Evolutionary conservation across 352 stramenopile genomes (phyloP).

Genomic region (Phytopythium delawarense): DNA sequence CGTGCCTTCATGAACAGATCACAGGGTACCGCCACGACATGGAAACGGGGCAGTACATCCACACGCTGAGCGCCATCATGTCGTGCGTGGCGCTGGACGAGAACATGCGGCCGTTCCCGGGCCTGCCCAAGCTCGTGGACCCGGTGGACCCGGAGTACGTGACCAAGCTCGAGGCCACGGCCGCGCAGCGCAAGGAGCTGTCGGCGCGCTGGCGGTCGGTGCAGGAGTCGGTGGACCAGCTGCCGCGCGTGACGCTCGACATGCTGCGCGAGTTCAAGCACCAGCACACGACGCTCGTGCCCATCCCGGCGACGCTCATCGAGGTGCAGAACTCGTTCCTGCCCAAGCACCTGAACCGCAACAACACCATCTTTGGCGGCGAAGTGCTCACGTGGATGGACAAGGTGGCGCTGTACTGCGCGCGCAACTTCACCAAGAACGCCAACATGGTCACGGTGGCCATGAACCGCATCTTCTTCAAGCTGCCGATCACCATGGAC

Average conservation of each 20-base stretch:
- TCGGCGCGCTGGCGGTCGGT: slow-evolving; percentile 51
- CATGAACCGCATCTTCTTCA: slow-evolving; percentile 72
- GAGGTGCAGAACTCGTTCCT: slow-evolving; percentile 73
- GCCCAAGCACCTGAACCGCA: slow-evolving; percentile 70
- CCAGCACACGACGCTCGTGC: slow-evolving; percentile 32
- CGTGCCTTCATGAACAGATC: slow-evolving; percentile 22
- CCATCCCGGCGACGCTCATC: slow-evolving; percentile 60
- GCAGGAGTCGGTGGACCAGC: slow-evolving; percentile 58
- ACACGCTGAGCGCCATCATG: slow-evolving; percentile 70
- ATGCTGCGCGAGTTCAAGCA: slow-evolving; percentile 55
- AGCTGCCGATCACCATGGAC: slow-evolving; percentile 58
- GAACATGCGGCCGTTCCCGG: slow-evolving; percentile 50
- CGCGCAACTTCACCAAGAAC: slow-evolving; percentile 67
- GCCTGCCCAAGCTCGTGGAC: slow-evolving; percentile 43
- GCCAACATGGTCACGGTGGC: slow-evolving; percentile 60
- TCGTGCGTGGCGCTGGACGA: slow-evolving; percentile 64
- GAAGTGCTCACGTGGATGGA: slow-evolving; percentile 70
- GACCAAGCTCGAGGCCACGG: slow-evolving; percentile 44
- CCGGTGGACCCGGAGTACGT: slow-evolving; percentile 38
- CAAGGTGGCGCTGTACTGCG: slow-evolving; percentile 61
- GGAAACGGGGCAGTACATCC: slow-evolving; percentile 58
- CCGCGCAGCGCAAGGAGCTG: slow-evolving; percentile 62
- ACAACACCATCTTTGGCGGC: slow-evolving; percentile 75
- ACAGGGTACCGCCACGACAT: slow-evolving; percentile 66
- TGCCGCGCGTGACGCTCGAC: slow-evolving; percentile 52